Evolutionary conservation across 129 eudicot genomes (phyloP).

Genomic region (Flaveria linearis): DNA sequence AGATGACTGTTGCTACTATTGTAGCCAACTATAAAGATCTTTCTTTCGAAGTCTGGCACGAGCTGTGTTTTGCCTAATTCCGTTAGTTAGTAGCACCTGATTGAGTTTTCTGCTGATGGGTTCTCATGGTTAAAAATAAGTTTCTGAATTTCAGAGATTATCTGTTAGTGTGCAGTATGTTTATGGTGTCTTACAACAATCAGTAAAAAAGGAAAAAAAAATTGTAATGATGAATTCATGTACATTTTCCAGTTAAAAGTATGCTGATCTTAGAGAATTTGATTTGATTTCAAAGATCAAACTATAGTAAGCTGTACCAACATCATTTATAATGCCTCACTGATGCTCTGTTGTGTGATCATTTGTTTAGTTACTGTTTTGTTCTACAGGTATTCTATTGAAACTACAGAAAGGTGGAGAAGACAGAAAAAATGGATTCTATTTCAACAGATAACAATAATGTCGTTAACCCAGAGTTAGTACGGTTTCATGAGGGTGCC

Average conservation of each 20-base stretch:
- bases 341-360: no score
- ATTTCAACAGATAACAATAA: conserved; percentile 27
- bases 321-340: neutral
- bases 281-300: neutral
- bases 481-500: conserved; percentile 38
- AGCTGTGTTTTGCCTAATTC: no score
- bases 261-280: neutral
- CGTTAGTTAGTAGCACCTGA: no score
- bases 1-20: no score
- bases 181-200: neutral
- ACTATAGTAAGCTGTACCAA: neutral
- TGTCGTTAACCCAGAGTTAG: conserved; percentile 40
- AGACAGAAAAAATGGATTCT: conserved; percentile 37
- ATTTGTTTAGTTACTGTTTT: neutral
- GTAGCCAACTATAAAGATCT: no score
- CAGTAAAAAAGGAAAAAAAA: neutral
- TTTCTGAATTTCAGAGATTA: no score
- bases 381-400: conserved; percentile 11
- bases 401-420: neutral
- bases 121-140: no score
- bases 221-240: neutral
- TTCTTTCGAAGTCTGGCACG: no score
- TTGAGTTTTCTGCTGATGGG: no score
- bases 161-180: no score
- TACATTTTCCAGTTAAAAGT: conserved; percentile 2